Percentiles rank a stretch among this genome's conserved stretches.
These are phyloP conservation scores for Sarcomyxa edulis DNA, from an alignment of 768 basidiomycete species.

Conservation along the genomic window DNA sequence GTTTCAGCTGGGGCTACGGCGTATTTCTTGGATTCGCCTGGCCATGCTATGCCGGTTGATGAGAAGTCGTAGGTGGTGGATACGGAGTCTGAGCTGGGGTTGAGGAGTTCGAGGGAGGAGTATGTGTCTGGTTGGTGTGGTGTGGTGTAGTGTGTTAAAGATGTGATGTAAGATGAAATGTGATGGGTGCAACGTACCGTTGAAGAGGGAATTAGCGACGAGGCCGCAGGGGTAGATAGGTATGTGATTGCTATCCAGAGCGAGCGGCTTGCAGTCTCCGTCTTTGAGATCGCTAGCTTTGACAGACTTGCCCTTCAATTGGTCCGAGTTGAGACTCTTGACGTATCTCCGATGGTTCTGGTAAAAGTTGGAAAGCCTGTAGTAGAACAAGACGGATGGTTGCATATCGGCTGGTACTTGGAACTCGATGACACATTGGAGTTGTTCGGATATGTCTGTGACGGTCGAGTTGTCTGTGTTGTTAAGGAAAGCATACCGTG, in stretches of 20 bases:
- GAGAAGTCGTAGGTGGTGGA: constrained; percentile 67
- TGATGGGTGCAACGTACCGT: constrained; percentile 48
- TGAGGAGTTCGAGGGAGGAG: constrained; percentile 52
- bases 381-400: constrained; percentile 84
- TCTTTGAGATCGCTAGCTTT: constrained; percentile 42
- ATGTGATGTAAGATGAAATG: constrained; percentile 4
- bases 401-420: constrained; percentile 73
- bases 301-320: constrained; percentile 72
- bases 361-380: constrained; percentile 94
- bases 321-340: constrained; percentile 79
- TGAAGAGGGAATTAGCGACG: constrained; percentile 96
- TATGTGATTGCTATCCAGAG: constrained; percentile 37
- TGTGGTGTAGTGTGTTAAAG: background rate
- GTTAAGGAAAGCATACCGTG: constrained; percentile 74
- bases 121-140: constrained; percentile 62
- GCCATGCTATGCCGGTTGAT: constrained; percentile 87
- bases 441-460: constrained; percentile 35
- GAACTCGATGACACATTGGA: constrained; percentile 78
- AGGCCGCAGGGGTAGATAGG: constrained; percentile 92
- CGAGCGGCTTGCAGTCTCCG: constrained; percentile 88
- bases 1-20: constrained; percentile 50
- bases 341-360: constrained; percentile 99
- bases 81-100: constrained; percentile 39
- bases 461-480: constrained; percentile 40
- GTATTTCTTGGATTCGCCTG: constrained; percentile 92